phyloP scores from a whole-genome alignment of 805 yeast species.

The Wickerhamiella musiphila region DNA sequence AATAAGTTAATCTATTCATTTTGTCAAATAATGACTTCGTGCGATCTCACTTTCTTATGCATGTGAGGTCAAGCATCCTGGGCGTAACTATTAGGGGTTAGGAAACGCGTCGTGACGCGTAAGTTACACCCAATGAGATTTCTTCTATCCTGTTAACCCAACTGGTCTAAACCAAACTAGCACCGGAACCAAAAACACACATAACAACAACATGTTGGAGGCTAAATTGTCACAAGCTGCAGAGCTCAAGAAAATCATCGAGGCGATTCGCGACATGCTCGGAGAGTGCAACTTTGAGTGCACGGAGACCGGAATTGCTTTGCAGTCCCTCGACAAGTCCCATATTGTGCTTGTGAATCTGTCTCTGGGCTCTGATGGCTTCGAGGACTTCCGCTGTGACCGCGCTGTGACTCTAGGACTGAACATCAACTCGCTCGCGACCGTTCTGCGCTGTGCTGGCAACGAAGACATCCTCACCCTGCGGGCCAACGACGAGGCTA shows the following conservation, averaged over 20 bases:
- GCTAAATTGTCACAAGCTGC: slow-evolving; percentile 91
- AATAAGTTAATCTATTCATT: too few species aligned
- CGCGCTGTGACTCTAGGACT: slow-evolving; percentile 81
- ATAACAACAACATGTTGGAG: slow-evolving; percentile 54
- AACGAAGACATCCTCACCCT: slow-evolving; percentile 75
- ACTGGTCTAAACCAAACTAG: neutral
- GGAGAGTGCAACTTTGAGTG: slow-evolving; percentile 93
- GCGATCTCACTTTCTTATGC: too few species aligned
- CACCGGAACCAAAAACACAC: neutral
- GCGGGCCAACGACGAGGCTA: slow-evolving; percentile 80
- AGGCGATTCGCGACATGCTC: slow-evolving; percentile 86
- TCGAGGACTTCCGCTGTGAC: slow-evolving; percentile 88
- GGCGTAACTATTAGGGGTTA: slow-evolving; percentile 1
- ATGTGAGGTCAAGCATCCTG: too few species aligned
- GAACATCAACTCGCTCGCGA: slow-evolving; percentile 72
- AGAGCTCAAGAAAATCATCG: slow-evolving; percentile 80
- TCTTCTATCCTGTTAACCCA: too few species aligned
- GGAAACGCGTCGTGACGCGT: neutral
- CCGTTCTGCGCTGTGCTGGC: slow-evolving; percentile 81
- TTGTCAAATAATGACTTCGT: too few species aligned
- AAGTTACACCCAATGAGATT: too few species aligned
- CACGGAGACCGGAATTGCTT: slow-evolving; percentile 84
- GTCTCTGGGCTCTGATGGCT: slow-evolving; percentile 74
- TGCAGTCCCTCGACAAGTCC: slow-evolving; percentile 95
- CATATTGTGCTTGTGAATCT: slow-evolving; percentile 84